Evolutionary conservation across 1,139 yeast species (phyloP).

Genomic region (Hansenula anomala): DNA sequence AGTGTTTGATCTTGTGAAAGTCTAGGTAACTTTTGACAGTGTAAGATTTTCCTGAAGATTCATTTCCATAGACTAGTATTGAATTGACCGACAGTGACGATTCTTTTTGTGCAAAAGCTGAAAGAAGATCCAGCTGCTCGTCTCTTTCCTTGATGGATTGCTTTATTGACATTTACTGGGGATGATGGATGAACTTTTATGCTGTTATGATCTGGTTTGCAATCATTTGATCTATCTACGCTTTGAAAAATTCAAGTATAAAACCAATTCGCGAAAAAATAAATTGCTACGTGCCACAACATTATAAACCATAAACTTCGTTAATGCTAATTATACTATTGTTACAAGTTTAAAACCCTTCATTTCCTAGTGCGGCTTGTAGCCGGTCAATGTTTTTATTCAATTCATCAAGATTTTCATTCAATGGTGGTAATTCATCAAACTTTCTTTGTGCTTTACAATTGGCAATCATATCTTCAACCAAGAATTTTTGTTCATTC

Average conservation of each 20-base stretch:
- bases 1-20: conserved; percentile 5
- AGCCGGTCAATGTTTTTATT: conserved; percentile 44
- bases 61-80: conserved; percentile 14
- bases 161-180: not conserved
- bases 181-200: too few relatives aligned
- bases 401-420: conserved; percentile 56
- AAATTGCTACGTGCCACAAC: not conserved
- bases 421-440: conserved; percentile 67
- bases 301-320: too few relatives aligned
- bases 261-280: not conserved
- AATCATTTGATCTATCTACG: too few relatives aligned
- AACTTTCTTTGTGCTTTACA: conserved; percentile 66
- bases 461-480: conserved; percentile 56
- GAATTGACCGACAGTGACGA: conserved; percentile 5
- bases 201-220: too few relatives aligned
- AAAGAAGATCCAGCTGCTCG: conserved; percentile 13
- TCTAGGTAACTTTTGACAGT: conserved; percentile 9
- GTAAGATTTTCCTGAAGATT: conserved; percentile 20
- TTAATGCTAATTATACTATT: too few relatives aligned
- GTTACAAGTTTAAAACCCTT: too few relatives aligned
- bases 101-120: conserved; percentile 10
- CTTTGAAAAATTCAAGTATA: too few relatives aligned
- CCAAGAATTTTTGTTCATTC: conserved; percentile 75
- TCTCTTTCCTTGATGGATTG: conserved; percentile 4
- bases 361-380: conserved; percentile 57